Base-by-base conservation (phyloP, 345 rosid species). In the Murraya paniculata region DNA sequence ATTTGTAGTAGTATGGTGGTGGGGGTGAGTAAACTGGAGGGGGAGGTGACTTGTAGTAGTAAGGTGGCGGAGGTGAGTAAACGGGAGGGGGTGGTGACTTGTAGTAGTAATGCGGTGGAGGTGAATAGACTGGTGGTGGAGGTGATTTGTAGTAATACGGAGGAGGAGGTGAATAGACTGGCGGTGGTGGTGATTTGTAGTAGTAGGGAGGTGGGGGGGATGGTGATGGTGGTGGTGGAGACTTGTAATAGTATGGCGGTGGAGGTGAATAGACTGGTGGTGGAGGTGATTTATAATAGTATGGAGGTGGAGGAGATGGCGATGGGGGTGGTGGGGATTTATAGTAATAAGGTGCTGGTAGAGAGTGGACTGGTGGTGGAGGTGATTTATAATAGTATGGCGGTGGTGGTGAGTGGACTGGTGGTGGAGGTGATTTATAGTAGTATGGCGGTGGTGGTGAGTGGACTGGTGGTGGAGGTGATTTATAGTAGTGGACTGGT, bases 381-480 rank as follows among this genome's bases (percentile, higher is more conserved):
- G 88, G 90, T 0, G 89, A 84, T 0, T 79, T 72, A 28, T 87
- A 84, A 4, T 87, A 78, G 48, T 86, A 84, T 0, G 86, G 87
- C 0, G 84, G 84, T 0, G 85, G 85, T 0, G 87, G 84, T 0
- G 83, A 83, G 0, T 73, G 66, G 0, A 68, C 58, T 0, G 90
- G 88, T 0, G 91, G 89, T 0, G 91, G 91, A 9, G 90, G 91
- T 0, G 91, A 87, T 0, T 82, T 82, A 61, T 89, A 89, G 3
- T 76, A 68, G 7, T 87, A 87, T 0, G 89, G 81, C 0, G 84
- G 89, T 0, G 90, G 90, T 7, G 91, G 91, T 0, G 87, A 86
- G 1, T 11, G 6, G 0, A 2, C 6, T 0, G 76, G 76, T 6
- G 76, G 76, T 38, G 76, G 76, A 6, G 80, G 74, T 0, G 80